phyloP scores from a whole-genome alignment of 192 early-diverging fungal species.

The Fimicolochytrium jonesii region DNA sequence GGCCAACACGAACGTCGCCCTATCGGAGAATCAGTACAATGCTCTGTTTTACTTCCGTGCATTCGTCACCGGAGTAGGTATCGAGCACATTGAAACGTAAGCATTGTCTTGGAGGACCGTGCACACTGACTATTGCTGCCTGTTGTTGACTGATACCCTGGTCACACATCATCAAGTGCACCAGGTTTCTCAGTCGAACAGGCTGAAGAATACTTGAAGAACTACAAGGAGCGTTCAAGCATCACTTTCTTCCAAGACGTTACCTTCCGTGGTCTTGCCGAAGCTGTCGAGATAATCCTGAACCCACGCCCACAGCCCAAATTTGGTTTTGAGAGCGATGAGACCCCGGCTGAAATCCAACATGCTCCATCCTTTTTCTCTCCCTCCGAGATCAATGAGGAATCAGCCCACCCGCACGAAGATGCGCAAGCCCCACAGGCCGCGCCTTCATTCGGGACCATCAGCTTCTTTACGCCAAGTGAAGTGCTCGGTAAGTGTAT shows the following conservation, averaged over 20 bases:
- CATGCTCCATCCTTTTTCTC: not conserved
- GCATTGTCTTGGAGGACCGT: no score
- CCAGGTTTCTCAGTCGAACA: constrained; percentile 10
- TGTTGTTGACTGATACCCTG: not conserved
- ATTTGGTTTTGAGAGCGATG: constrained; percentile 14
- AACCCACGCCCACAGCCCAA: constrained; percentile 27
- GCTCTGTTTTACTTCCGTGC: constrained; percentile 20
- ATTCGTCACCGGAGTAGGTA: constrained; percentile 7
- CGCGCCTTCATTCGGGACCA: not conserved
- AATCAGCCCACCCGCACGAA: not conserved
- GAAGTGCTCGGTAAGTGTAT: constrained; percentile 20
- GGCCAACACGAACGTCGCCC: not conserved
- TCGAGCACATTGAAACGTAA: constrained; percentile 16
- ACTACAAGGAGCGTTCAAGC: constrained; percentile 8
- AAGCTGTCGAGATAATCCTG: constrained; percentile 17
- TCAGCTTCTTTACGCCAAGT: constrained; percentile 30
- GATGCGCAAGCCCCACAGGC: not conserved
- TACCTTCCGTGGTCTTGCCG: no score
- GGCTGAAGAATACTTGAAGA: constrained; percentile 18
- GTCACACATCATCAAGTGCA: constrained; percentile 3
- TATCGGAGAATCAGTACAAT: constrained; percentile 23
- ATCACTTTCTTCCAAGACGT: constrained; percentile 30
- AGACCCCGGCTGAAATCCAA: no score
- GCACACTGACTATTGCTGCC: not conserved
- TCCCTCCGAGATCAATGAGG: not conserved